These are phyloP conservation scores for Sporisorium scitamineum DNA, from an alignment of 1,284 basidiomycete genomes.

Conservation along the genomic window DNA sequence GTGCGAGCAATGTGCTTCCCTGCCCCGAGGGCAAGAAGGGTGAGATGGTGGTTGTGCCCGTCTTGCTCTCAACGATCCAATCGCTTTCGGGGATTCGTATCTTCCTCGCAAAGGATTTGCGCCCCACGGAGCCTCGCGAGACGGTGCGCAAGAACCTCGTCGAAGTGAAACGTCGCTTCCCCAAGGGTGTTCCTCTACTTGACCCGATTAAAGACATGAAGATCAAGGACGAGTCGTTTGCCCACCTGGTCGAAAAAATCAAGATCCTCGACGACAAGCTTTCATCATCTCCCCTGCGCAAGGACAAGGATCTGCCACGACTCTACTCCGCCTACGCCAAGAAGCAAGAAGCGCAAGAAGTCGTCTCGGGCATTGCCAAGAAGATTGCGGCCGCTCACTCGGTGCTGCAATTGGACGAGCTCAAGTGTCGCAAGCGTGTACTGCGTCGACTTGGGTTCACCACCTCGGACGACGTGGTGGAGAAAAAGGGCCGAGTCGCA, in stretches of 20 bases:
- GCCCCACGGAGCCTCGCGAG: slow-evolving; percentile 80
- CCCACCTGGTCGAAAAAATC: slow-evolving; percentile 74
- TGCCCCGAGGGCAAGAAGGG: slow-evolving; percentile 52
- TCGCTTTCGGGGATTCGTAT: slow-evolving; percentile 88
- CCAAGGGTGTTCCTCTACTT: slow-evolving; percentile 83
- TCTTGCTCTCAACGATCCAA: slow-evolving; percentile 87
- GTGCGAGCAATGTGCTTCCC: slow-evolving; percentile 48
- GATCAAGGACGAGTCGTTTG: slow-evolving; percentile 93
- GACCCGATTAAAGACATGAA: slow-evolving; percentile 97
- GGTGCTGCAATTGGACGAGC: slow-evolving; percentile 93
- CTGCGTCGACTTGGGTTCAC: slow-evolving; percentile 92
- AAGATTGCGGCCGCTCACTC: slow-evolving; percentile 90
- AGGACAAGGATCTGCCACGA: slow-evolving; percentile 77
- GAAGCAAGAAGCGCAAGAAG: slow-evolving; percentile 80
- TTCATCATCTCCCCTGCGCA: slow-evolving; percentile 37
- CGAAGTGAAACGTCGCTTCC: slow-evolving; percentile 90
- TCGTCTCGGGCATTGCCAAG: slow-evolving; percentile 82
- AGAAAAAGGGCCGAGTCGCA: slow-evolving; percentile 97
- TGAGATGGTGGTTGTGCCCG: slow-evolving; percentile 86
- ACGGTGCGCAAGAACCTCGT: slow-evolving; percentile 88
- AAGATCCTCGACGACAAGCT: slow-evolving; percentile 57
- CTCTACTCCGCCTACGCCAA: slow-evolving; percentile 83
- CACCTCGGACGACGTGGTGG: slow-evolving; percentile 88
- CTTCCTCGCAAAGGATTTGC: slow-evolving; percentile 88
- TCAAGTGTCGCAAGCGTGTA: slow-evolving; percentile 94